Evolutionary conservation across 2,329 filamentous ascomycete species (phyloP).

Genomic region (Aspergillus fischeri): DNA sequence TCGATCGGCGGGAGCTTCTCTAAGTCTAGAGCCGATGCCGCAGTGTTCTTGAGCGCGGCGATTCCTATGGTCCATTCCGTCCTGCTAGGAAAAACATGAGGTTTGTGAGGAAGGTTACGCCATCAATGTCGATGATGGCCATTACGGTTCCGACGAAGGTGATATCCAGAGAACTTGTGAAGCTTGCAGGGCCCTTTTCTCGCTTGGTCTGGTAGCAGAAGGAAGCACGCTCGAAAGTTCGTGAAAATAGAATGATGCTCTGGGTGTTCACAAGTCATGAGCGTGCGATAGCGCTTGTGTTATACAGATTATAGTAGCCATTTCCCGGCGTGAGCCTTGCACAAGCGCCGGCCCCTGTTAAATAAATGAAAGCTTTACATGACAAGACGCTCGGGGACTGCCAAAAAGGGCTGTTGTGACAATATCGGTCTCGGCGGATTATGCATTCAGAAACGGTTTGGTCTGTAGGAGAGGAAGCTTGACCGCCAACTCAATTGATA

Average conservation of each 20-base stretch:
- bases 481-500: no score
- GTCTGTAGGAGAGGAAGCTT: no score
- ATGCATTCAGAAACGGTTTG: no score
- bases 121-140: constrained; percentile 44
- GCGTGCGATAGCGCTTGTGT: neutral
- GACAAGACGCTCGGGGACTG: neutral
- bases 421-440: neutral
- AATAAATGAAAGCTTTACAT: neutral
- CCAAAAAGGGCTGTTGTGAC: neutral
- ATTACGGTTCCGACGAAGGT: constrained; percentile 49
- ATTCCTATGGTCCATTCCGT: constrained; percentile 29
- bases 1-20: constrained; percentile 44
- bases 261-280: neutral
- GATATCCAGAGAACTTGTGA: constrained; percentile 29
- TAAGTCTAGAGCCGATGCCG: constrained; percentile 35
- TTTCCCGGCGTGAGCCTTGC: neutral
- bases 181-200: constrained; percentile 4
- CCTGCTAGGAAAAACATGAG: constrained; percentile 44
- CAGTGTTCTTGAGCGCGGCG: constrained; percentile 25
- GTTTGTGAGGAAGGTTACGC: constrained; percentile 44
- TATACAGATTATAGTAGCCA: neutral
- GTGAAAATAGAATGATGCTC: neutral
- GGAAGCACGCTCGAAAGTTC: neutral
- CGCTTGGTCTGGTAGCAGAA: neutral
- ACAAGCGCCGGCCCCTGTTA: neutral